Conservation (phyloP, 768 basidiomycete genomes). For the Melanogaster broomeanus region DNA sequence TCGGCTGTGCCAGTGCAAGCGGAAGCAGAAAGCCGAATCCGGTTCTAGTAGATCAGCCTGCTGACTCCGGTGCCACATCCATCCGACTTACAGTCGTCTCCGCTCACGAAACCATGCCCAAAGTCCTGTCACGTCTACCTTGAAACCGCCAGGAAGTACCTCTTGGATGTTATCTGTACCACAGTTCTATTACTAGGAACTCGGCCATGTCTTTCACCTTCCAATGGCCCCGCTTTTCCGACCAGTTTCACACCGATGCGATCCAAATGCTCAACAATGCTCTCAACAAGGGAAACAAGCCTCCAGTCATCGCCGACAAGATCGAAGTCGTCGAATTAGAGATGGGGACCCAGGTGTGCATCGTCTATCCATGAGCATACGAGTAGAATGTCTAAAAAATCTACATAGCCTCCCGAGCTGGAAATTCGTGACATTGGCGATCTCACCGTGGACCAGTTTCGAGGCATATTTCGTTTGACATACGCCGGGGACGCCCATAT, state of each 20-base stretch:
- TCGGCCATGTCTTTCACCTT: slow-evolving; percentile 82
- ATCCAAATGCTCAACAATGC: slow-evolving; percentile 96
- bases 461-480: slow-evolving; percentile 94
- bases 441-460: slow-evolving; percentile 91
- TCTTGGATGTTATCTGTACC: background rate
- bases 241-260: slow-evolving; percentile 95
- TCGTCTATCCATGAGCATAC: background rate
- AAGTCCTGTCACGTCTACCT: slow-evolving; percentile 1
- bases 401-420: slow-evolving; percentile 86
- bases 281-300: slow-evolving; percentile 96
- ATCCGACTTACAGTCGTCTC: slow-evolving; percentile 15
- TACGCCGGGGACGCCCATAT: slow-evolving; percentile 93
- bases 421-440: slow-evolving; percentile 98
- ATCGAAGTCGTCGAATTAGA: slow-evolving; percentile 99
- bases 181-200: background rate
- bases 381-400: slow-evolving; percentile 1
- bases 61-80: background rate
- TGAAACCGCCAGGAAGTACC: background rate
- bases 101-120: slow-evolving; percentile 22
- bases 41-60: background rate
- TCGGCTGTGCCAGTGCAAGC: background rate
- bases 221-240: slow-evolving; percentile 95
- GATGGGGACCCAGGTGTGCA: slow-evolving; percentile 91
- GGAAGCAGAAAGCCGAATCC: background rate
- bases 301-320: slow-evolving; percentile 94